Conservation (phyloP, 2,329 filamentous ascomycete species). For the Claviceps lovelessii region DNA sequence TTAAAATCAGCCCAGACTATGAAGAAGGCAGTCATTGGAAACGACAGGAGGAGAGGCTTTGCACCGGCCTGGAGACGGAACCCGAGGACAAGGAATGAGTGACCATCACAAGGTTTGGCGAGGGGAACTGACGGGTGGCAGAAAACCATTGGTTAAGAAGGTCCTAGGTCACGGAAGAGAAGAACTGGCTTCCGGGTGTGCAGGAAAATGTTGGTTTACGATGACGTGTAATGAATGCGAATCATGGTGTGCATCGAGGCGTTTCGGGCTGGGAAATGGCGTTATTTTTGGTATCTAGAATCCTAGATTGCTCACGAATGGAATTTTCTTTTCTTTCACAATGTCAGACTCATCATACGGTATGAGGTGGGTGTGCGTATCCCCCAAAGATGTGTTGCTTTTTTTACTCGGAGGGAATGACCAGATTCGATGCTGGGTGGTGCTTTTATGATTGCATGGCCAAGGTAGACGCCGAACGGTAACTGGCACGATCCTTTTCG, state of each 20-base stretch:
- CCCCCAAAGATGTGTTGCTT: neutral
- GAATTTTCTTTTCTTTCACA: neutral
- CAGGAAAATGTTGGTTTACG: no score
- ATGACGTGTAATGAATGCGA: neutral
- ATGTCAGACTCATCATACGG: neutral
- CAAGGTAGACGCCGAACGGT: neutral
- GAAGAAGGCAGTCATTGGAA: constrained; percentile 79
- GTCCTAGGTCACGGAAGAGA: neutral
- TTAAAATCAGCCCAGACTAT: constrained; percentile 77
- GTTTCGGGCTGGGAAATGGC: neutral
- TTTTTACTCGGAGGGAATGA: no score
- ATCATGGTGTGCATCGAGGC: neutral
- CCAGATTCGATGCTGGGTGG: no score
- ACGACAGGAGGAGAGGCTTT: constrained; percentile 59
- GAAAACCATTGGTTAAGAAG: neutral
- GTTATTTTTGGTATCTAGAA: neutral
- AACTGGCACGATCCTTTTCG: neutral
- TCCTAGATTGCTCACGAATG: neutral
- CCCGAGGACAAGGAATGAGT: constrained; percentile 8
- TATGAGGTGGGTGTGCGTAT: neutral
- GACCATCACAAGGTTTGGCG: neutral
- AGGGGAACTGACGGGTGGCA: no score
- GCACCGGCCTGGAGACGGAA: constrained; percentile 29
- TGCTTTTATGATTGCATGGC: no score
- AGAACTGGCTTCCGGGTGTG: neutral